Percentiles rank a stretch among this genome's conserved stretches.
phyloP scores from a whole-genome alignment of 2,329 filamentous ascomycete species.

The Aspergillus hortae region DNA sequence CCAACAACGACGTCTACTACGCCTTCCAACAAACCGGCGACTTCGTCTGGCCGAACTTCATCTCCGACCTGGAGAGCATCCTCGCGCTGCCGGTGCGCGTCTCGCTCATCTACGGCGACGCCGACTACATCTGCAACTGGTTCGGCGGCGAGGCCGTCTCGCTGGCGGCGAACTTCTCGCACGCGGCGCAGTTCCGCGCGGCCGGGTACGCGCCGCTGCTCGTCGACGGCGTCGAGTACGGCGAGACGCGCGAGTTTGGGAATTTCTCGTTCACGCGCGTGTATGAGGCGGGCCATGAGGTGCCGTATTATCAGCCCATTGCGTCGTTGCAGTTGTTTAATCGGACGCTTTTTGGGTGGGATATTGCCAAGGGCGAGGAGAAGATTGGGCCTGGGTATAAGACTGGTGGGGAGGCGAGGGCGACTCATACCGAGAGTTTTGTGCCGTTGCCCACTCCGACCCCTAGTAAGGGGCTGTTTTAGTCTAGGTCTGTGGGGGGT shows the following conservation, averaged over 20 bases:
- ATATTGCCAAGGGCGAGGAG: conserved; percentile 51
- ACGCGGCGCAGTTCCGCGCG: conserved; percentile 55
- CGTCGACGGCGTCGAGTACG: conserved; percentile 63
- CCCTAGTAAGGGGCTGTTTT: not conserved
- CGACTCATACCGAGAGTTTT: conserved; percentile 45
- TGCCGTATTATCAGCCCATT: conserved; percentile 56
- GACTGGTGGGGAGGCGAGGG: conserved; percentile 38
- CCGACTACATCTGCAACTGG: conserved; percentile 55
- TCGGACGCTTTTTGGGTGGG: conserved; percentile 55
- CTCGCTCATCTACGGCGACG: conserved; percentile 67
- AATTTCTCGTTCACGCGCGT: conserved; percentile 68
- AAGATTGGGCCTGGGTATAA: conserved; percentile 33
- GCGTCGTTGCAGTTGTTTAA: conserved; percentile 60
- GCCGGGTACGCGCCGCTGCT: conserved; percentile 71
- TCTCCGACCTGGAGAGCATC: conserved; percentile 58
- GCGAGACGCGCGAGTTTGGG: conserved; percentile 71
- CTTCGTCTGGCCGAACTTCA: conserved; percentile 60
- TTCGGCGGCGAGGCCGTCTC: conserved; percentile 72
- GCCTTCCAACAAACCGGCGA: conserved; percentile 56
- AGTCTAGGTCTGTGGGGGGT: not conserved
- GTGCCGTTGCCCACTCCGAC: conserved; percentile 30
- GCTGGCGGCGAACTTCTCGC: conserved; percentile 52
- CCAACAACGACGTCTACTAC: conserved; percentile 40
- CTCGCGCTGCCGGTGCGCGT: conserved; percentile 62
- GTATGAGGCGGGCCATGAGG: conserved; percentile 64